Percentiles rank a stretch among this genome's conserved stretches.
Conservation (phyloP, 257 asterid species). For the Voacanga thouarsii region DNA sequence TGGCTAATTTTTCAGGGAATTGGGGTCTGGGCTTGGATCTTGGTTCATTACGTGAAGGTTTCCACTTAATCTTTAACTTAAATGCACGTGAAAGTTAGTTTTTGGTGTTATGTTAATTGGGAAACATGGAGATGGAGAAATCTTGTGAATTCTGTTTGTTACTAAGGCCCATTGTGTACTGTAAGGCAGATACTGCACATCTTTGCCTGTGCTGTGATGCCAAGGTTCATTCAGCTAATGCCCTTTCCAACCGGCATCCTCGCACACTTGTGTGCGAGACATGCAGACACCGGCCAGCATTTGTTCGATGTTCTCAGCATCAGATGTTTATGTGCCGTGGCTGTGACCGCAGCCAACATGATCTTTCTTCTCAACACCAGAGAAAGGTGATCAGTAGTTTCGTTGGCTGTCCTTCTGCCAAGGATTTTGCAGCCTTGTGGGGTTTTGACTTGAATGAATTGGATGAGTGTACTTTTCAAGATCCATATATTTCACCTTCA, state of each 20-base stretch:
- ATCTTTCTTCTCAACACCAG: conserved; percentile 43
- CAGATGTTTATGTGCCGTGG: conserved; percentile 61
- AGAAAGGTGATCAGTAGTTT: conserved; percentile 44
- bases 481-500: conserved; percentile 18
- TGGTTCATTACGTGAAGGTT: not conserved
- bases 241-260: conserved; percentile 70
- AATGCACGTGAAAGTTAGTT: conserved; percentile 22
- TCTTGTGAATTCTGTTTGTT: conserved; percentile 68
- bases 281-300: conserved; percentile 47
- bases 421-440: conserved; percentile 67
- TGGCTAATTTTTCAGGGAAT: not conserved
- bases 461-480: conserved; percentile 15
- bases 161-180: conserved; percentile 65
- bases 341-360: conserved; percentile 50
- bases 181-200: conserved; percentile 80
- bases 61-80: conserved; percentile 5
- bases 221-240: conserved; percentile 85
- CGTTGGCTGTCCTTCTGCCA: conserved; percentile 84
- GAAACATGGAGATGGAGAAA: conserved; percentile 45
- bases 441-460: conserved; percentile 45
- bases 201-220: conserved; percentile 87
- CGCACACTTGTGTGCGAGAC: conserved; percentile 69
- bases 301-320: conserved; percentile 52
- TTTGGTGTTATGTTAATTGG: conserved; percentile 1
- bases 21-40: not conserved